These are phyloP conservation scores for Physocladia obscura DNA, from an alignment of 192 early-diverging fungal species.

Conservation along the genomic window DNA sequence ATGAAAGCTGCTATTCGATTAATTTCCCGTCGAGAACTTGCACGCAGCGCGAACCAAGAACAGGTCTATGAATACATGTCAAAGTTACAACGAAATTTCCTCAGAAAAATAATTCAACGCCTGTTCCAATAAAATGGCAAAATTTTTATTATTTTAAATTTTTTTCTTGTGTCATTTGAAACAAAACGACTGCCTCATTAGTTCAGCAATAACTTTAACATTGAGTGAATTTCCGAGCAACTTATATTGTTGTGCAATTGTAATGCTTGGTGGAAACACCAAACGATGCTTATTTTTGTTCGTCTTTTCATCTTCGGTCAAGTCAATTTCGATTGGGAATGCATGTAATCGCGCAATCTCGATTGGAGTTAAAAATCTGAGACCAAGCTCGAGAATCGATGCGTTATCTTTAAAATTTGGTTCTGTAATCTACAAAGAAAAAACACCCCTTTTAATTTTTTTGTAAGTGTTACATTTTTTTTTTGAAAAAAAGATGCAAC, in stretches of 20 bases:
- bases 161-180: no score
- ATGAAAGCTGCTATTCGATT: conserved; percentile 10
- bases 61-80: not conserved
- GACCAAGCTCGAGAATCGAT: conserved; percentile 64
- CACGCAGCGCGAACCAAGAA: not conserved
- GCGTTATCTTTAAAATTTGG: conserved; percentile 62
- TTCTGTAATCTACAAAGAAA: conserved; percentile 44
- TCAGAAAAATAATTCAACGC: no score
- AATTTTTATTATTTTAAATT: no score
- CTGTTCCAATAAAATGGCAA: no score
- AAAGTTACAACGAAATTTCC: not conserved
- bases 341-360: conserved; percentile 81
- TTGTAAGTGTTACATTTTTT: not conserved
- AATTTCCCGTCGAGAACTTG: conserved; percentile 4
- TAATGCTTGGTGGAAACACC: conserved; percentile 67
- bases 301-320: not conserved
- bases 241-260: conserved; percentile 74
- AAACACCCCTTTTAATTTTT: not conserved
- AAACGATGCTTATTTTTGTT: conserved; percentile 39
- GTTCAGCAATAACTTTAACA: conserved; percentile 72
- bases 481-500: not conserved
- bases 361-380: conserved; percentile 79
- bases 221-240: conserved; percentile 91
- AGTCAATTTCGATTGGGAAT: conserved; percentile 63
- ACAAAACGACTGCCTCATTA: conserved; percentile 55